A percentile compares a stretch with the other conserved stretches of the same genome.
These are phyloP conservation scores for Discostella stelligeroides DNA, from an alignment of 108 stramenopile genomes.

Conservation along the genomic window DNA sequence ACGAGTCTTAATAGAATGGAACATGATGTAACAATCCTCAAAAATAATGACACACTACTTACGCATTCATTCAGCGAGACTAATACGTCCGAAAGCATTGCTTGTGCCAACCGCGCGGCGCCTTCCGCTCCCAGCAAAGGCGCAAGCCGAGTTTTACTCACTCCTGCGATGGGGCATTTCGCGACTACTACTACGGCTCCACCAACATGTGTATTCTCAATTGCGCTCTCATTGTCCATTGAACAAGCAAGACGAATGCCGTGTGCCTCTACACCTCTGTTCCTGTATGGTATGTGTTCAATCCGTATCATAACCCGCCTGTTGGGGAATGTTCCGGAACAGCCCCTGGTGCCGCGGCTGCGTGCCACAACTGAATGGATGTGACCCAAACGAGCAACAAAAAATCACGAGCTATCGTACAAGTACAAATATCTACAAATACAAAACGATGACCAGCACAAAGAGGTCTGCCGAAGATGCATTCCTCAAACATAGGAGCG, in stretches of 20 bases:
- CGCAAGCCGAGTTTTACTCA: constrained; percentile 71
- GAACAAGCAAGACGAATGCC: not conserved
- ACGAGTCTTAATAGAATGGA: no score
- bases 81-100: constrained; percentile 84
- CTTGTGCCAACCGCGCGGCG: constrained; percentile 67
- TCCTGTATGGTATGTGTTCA: no score
- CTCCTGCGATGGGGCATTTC: constrained; percentile 80
- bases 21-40: not conserved
- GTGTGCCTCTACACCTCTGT: not conserved
- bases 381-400: no score
- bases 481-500: no score
- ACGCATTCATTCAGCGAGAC: constrained; percentile 44
- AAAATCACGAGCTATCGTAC: no score
- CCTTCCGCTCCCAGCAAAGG: constrained; percentile 69
- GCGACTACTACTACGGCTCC: constrained; percentile 77
- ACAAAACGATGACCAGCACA: no score
- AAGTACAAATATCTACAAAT: no score
- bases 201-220: not conserved
- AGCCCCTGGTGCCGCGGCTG: no score
- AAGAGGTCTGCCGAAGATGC: no score
- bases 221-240: not conserved
- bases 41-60: constrained; percentile 1
- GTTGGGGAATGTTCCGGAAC: no score
- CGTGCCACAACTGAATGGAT: no score
- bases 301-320: no score